Conservation (phyloP, 805 yeast species). For the Maudiozyma serrabonitensis region DNA sequence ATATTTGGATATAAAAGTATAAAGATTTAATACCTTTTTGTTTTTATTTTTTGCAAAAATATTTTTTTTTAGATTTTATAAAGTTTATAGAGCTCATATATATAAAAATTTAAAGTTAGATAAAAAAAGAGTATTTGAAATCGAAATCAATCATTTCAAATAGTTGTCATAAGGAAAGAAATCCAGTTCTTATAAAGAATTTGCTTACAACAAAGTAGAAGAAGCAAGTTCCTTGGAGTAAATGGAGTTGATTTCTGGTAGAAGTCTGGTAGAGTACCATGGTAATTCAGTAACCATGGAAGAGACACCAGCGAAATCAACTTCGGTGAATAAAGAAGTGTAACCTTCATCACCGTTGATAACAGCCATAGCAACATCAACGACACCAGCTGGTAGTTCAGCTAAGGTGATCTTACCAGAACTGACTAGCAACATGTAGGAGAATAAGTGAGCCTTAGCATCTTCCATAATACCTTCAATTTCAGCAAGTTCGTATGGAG, state of each 20-base stretch:
- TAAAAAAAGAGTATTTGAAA: background rate
- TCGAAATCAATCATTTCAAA: background rate
- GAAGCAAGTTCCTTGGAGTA: constrained; percentile 1
- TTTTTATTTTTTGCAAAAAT: background rate
- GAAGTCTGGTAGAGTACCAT: constrained; percentile 26
- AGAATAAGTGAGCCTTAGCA: constrained; percentile 6
- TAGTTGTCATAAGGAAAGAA: background rate
- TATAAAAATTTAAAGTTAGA: background rate
- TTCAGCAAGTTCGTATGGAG: constrained; percentile 7
- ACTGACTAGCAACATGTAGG: constrained; percentile 6
- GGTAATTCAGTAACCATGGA: constrained; percentile 26
- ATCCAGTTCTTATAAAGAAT: background rate
- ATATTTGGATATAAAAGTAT: constrained; percentile 8
- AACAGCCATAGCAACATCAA: constrained; percentile 10
- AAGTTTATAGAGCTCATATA: background rate
- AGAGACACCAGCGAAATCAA: constrained; percentile 21
- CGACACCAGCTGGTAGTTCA: constrained; percentile 10
- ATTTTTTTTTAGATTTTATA: background rate
- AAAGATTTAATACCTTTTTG: background rate
- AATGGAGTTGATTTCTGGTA: constrained; percentile 7
- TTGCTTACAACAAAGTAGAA: background rate
- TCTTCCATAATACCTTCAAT: constrained; percentile 10
- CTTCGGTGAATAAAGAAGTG: constrained; percentile 22
- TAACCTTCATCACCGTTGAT: constrained; percentile 27
- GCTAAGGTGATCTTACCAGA: constrained; percentile 4